Base-by-base conservation (phyloP, 2,329 filamentous ascomycete genomes). In the Fusarium chaquense region DNA sequence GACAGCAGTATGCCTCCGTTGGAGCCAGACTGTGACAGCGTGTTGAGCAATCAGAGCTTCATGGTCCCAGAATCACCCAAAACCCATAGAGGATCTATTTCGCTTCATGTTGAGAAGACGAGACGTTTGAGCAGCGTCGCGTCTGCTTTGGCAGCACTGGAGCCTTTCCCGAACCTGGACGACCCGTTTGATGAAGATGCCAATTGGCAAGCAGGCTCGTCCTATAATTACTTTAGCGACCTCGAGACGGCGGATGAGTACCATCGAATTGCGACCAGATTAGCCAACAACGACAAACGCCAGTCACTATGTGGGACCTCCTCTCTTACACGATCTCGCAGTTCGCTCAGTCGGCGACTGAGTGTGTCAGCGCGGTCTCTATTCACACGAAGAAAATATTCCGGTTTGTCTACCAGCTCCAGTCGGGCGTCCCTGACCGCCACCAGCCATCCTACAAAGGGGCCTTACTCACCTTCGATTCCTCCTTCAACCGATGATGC, bases 191-290 rank as follows among this genome's bases (percentile, higher is more conserved):
- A 67, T 18, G 62, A 67, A 33, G 66, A 65, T 33, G 41, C 35
- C 12, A 44, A 57, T 41, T 72, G 65, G 68, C 72, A 58, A 10
- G 52, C 57, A 22, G 65, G 67, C 26, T 58, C 50, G 24, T 69
- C 59, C 16, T 70, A 75, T 51, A 74, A 68, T 45, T 74, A 77
- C 41, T 77, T 78, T 22, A 76, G 70, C 51, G 78, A 80, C 55
- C 65, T 63, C 22, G 75, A 74, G 50, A 74, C 75, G 6, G 75
- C 78, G 4, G 75, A 74, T 44, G 79, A 80, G 43, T 81, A 81
- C 33, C 79, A 81, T 58, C 74, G 73, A 11, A 76, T 81, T 50
- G 73, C 78, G 18, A 73, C 73, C 20, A 74, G 76, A 52, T 69
- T 81, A 28, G 79, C 79, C 20, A 69, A 67, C 46, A 65, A 67